Evolutionary conservation across 2,329 filamentous ascomycete species (phyloP).

Genomic region (Calonectria henricotiae): DNA sequence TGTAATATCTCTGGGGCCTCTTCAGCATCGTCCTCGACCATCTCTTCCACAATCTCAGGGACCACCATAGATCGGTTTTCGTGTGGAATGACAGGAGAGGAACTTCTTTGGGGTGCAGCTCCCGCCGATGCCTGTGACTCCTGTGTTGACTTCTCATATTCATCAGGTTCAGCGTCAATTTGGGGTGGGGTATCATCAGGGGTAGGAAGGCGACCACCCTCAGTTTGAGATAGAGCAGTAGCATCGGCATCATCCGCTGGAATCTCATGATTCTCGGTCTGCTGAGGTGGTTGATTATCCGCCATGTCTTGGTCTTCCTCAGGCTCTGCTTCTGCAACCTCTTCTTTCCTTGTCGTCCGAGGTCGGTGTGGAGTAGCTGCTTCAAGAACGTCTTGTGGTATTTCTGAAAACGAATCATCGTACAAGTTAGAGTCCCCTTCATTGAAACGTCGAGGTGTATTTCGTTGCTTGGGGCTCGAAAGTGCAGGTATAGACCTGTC

Average conservation of each 20-base stretch:
- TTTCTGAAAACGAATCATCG: constrained; percentile 73
- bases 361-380: constrained; percentile 65
- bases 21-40: constrained; percentile 37
- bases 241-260: constrained; percentile 51
- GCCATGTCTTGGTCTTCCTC: constrained; percentile 38
- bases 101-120: constrained; percentile 31
- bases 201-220: constrained; percentile 66
- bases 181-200: constrained; percentile 69
- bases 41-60: constrained; percentile 41
- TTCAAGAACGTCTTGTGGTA: constrained; percentile 67
- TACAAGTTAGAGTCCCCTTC: constrained; percentile 60
- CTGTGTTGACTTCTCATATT: constrained; percentile 44
- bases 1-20: constrained; percentile 35
- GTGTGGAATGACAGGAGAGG: constrained; percentile 9
- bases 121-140: constrained; percentile 36
- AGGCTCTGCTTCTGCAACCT: neutral
- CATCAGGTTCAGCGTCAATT: constrained; percentile 46
- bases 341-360: constrained; percentile 9
- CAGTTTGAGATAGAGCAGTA: constrained; percentile 58
- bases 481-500: constrained; percentile 15
- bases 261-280: constrained; percentile 30
- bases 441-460: constrained; percentile 38
- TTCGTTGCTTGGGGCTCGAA: constrained; percentile 29
- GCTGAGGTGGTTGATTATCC: constrained; percentile 23
- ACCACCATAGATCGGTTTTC: constrained; percentile 7